Evolutionary conservation across 345 rosid species (phyloP).

Genomic region (thale cress (Arabidopsis thaliana)): TAIR10.1 NC_003070.9:5031001-5031500

Average conservation of each 20-base stretch:
- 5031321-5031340: not conserved
- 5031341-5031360: constrained; percentile 21
- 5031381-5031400: constrained; percentile 36
- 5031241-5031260: not conserved
- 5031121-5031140: not conserved
- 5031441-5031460: not conserved
- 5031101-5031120: not conserved
- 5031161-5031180: not conserved
- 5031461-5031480: constrained; percentile 40
- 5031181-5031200: not conserved
- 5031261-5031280: constrained; percentile 6
- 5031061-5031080: not conserved
- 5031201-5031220: constrained; percentile 14
- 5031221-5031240: not conserved
- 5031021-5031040: not conserved
- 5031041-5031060: not conserved
- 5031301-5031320: constrained; percentile 1
- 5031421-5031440: constrained; percentile 30
- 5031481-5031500: constrained; percentile 36
- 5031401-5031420: constrained; percentile 35
- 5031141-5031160: not conserved
- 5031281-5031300: not conserved
- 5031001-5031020: constrained; percentile 15
- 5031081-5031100: not conserved
- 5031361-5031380: constrained; percentile 9